These are phyloP conservation scores for Nicotiana paniculata DNA, from an alignment of 257 asterid genomes.

Conservation along the genomic window DNA sequence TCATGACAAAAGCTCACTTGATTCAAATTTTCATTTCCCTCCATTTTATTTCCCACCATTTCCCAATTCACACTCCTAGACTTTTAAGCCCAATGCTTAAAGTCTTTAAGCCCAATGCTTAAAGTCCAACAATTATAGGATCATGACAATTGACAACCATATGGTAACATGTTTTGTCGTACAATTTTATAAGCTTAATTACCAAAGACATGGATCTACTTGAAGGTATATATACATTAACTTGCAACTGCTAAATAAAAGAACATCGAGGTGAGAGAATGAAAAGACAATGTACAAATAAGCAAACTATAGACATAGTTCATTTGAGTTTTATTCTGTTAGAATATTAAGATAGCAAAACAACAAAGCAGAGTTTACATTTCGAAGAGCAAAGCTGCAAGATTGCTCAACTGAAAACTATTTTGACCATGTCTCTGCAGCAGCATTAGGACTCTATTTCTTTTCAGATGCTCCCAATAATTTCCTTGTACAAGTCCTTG, in stretches of 20 bases:
- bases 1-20: too few relatives aligned
- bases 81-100: too few relatives aligned
- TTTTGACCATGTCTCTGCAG: slow-evolving; percentile 1
- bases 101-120: too few relatives aligned
- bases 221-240: not conserved
- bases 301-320: not conserved
- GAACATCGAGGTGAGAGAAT: not conserved
- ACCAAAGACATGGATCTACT: not conserved
- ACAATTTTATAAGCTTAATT: not conserved
- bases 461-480: slow-evolving; percentile 55
- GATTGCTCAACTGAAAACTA: slow-evolving; percentile 3
- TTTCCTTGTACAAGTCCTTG: slow-evolving; percentile 45
- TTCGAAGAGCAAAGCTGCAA: not conserved
- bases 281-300: not conserved
- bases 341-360: slow-evolving; percentile 1
- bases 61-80: too few relatives aligned
- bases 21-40: too few relatives aligned
- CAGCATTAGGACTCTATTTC: not conserved
- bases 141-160: not conserved
- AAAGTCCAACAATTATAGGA: too few relatives aligned
- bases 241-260: slow-evolving; percentile 2
- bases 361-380: slow-evolving; percentile 8
- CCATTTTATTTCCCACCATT: too few relatives aligned
- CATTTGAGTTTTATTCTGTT: slow-evolving; percentile 3
- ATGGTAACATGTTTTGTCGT: not conserved